Percentiles rank a stretch among this genome's conserved stretches.
phyloP scores from a whole-genome alignment of 2,329 filamentous ascomycete genomes.

The Grosmannia clavigera region DNA sequence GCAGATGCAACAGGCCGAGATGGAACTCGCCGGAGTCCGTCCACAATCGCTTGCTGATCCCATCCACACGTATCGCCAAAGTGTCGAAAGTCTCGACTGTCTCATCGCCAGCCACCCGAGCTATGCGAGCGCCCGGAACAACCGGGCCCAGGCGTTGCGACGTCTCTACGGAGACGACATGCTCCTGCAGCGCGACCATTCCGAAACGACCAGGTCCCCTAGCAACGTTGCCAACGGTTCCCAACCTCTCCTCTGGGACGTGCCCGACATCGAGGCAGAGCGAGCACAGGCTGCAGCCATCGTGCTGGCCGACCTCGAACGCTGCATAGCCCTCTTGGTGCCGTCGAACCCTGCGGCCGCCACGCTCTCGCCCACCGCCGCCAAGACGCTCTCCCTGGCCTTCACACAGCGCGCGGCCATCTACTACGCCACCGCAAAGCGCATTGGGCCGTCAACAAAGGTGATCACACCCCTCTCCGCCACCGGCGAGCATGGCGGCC shows the following conservation, averaged over 20 bases:
- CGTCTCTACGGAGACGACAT: conserved; percentile 50
- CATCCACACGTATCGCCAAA: conserved; percentile 31
- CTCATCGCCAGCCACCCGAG: conserved; percentile 46
- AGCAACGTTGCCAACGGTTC: not conserved
- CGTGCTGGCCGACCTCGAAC: conserved; percentile 41
- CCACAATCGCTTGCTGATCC: conserved; percentile 21
- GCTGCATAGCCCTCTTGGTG: conserved; percentile 45
- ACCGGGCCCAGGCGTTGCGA: conserved; percentile 56
- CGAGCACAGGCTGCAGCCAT: conserved; percentile 12
- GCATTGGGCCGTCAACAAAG: not conserved
- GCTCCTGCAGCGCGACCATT: conserved; percentile 25
- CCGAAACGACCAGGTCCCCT: not conserved
- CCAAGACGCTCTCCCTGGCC: conserved; percentile 54
- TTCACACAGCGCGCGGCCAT: conserved; percentile 60
- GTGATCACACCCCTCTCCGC: not conserved
- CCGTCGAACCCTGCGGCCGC: conserved; percentile 35
- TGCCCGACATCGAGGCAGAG: conserved; percentile 17
- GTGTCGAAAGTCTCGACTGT: conserved; percentile 35
- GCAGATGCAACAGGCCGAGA: conserved; percentile 41
- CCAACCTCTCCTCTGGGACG: conserved; percentile 26
- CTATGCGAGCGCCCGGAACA: conserved; percentile 64
- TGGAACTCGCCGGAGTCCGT: conserved; percentile 33
- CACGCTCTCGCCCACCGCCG: conserved; percentile 50
- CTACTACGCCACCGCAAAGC: conserved; percentile 46
- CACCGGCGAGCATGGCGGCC: not conserved